phyloP scores from a whole-genome alignment of 495 filamentous ascomycete species.

The Xylaria venustula region DNA sequence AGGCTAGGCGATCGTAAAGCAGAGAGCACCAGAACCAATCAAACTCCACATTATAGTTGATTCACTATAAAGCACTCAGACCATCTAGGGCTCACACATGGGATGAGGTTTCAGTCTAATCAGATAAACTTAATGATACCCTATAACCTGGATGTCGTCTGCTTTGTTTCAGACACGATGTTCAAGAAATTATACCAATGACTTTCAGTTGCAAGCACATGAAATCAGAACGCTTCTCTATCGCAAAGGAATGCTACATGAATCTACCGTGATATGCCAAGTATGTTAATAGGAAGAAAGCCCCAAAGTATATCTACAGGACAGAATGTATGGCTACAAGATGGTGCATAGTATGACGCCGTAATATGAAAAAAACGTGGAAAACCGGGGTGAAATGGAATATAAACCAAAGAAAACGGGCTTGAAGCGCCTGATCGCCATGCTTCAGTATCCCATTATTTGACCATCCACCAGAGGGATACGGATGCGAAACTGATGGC shows the following conservation, averaged over 20 bases:
- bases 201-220: background rate
- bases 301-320: background rate
- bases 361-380: too few species aligned
- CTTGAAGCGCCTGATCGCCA: background rate
- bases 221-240: background rate
- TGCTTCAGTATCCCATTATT: background rate
- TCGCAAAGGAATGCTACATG: background rate
- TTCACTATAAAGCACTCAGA: too few species aligned
- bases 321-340: background rate
- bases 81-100: too few species aligned
- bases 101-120: background rate
- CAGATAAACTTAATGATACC: background rate
- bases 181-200: background rate
- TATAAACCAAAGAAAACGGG: background rate
- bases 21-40: too few species aligned
- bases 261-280: background rate
- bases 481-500: slow-evolving; percentile 28
- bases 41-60: too few species aligned
- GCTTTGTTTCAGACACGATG: too few species aligned
- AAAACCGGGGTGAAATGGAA: background rate
- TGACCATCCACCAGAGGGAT: slow-evolving; percentile 32
- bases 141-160: too few species aligned
- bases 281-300: background rate
- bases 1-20: too few species aligned
- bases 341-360: background rate